Percentiles rank a stretch among this genome's conserved stretches.
These are phyloP conservation scores for Pilaira anomala DNA, from an alignment of 192 early-diverging fungal genomes.

Conservation along the genomic window DNA sequence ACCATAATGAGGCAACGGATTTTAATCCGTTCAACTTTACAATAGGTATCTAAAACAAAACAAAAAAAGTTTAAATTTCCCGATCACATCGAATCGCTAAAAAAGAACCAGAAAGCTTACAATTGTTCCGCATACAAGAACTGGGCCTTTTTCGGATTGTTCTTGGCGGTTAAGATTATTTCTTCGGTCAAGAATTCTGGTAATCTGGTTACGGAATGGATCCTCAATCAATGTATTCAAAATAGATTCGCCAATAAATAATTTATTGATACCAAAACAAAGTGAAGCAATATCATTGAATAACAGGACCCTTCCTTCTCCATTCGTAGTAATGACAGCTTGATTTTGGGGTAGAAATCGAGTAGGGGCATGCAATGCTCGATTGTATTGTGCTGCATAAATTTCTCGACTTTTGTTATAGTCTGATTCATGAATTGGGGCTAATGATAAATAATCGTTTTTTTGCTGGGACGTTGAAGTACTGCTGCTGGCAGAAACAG, in stretches of 20 bases:
- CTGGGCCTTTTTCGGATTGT: constrained; percentile 19
- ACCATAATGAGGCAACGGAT: constrained; percentile 60
- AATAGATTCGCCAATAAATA: constrained; percentile 24
- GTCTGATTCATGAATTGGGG: not conserved
- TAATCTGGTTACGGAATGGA: constrained; percentile 1
- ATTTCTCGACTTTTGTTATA: not conserved
- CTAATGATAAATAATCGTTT: not conserved
- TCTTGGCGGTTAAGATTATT: not conserved
- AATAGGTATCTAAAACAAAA: constrained; percentile 45
- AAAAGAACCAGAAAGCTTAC: constrained; percentile 22
- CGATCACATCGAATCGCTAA: not conserved
- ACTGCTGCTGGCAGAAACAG: not conserved
- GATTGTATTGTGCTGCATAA: constrained; percentile 14
- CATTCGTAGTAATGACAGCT: constrained; percentile 56
- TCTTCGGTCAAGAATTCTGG: not conserved
- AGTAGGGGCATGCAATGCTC: constrained; percentile 45
- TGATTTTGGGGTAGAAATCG: constrained; percentile 59
- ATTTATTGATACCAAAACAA: constrained; percentile 47
- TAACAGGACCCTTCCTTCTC: constrained; percentile 44
- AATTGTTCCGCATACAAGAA: constrained; percentile 35
- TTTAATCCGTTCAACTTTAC: constrained; percentile 47
- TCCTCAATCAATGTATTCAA: constrained; percentile 15
- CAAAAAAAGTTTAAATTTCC: not conserved
- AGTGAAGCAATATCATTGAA: constrained; percentile 59
- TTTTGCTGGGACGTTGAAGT: not conserved